Evolutionary conservation across 2,329 filamentous ascomycete genomes (phyloP).

Genomic region (Colletotrichum eremochloae): DNA sequence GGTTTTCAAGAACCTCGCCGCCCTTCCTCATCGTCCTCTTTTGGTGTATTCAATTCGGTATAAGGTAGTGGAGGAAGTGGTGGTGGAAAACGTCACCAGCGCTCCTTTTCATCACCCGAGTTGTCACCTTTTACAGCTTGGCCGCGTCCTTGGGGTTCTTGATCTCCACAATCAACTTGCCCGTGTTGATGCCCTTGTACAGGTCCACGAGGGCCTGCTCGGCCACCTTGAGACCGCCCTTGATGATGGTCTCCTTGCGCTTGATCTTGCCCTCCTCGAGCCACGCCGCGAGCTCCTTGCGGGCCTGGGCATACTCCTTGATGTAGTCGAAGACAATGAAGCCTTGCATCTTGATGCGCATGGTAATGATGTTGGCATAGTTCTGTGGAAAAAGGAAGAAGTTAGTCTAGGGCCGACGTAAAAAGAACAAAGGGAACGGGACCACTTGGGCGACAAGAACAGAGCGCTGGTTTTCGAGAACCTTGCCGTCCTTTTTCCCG

Average conservation of each 20-base stretch:
- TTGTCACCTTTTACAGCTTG: conserved; percentile 25
- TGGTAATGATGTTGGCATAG: conserved; percentile 64
- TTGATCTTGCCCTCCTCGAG: conserved; percentile 79
- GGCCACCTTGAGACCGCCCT: conserved; percentile 75
- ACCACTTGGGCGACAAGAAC: too few species aligned
- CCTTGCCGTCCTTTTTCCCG: too few species aligned
- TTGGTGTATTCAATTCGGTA: too few species aligned
- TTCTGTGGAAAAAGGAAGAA: conserved; percentile 52
- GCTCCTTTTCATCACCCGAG: too few species aligned
- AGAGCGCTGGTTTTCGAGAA: too few species aligned
- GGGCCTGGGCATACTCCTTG: conserved; percentile 68
- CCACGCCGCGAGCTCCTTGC: conserved; percentile 75
- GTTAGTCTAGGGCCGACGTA: conserved; percentile 14
- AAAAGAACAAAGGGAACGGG: too few species aligned
- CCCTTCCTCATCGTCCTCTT: too few species aligned
- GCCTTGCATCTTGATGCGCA: conserved; percentile 74
- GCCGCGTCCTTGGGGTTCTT: conserved; percentile 51
- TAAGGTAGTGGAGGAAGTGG: too few species aligned
- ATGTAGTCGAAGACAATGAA: conserved; percentile 81
- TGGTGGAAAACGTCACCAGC: too few species aligned
- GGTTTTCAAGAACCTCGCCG: too few species aligned
- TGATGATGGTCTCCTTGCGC: conserved; percentile 77
- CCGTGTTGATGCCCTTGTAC: conserved; percentile 78
- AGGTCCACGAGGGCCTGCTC: conserved; percentile 74
- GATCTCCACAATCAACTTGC: conserved; percentile 72